Evolutionary conservation across 495 filamentous ascomycete genomes (phyloP).

Genomic region (Friedmanniomyces endolithicus): DNA sequence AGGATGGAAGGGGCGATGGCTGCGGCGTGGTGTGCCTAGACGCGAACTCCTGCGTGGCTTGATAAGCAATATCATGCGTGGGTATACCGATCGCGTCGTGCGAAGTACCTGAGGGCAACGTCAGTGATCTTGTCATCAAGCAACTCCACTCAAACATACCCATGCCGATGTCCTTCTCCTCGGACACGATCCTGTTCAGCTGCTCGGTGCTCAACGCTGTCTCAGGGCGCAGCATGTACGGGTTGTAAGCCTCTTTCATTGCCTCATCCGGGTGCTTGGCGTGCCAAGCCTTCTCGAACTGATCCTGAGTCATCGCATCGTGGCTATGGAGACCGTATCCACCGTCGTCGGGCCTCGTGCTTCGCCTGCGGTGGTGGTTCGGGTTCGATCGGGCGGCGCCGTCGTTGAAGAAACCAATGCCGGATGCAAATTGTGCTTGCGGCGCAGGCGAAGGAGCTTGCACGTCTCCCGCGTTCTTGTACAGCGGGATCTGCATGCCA

Average conservation of each 20-base stretch:
- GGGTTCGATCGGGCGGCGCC: conserved; percentile 25
- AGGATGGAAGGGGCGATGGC: conserved; percentile 35
- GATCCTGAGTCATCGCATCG: conserved; percentile 51
- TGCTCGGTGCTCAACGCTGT: conserved; percentile 85
- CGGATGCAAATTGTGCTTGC: conserved; percentile 39
- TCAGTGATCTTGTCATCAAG: neutral
- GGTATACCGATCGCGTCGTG: conserved; percentile 28
- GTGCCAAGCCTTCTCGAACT: conserved; percentile 78
- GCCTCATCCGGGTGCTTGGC: conserved; percentile 75
- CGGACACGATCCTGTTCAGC: conserved; percentile 76
- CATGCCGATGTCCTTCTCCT: conserved; percentile 52
- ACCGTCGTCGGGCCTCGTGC: conserved; percentile 44
- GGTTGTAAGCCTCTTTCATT: conserved; percentile 57
- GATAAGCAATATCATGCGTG: conserved; percentile 56
- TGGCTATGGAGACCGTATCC: conserved; percentile 84
- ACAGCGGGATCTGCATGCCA: conserved; percentile 83
- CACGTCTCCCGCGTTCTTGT: conserved; percentile 85
- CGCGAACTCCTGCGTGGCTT: conserved; percentile 65
- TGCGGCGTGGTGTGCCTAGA: conserved; percentile 56
- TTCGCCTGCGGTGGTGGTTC: conserved; percentile 56
- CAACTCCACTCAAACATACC: conserved; percentile 34
- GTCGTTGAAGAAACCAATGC: conserved; percentile 46
- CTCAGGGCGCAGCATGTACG: conserved; percentile 57
- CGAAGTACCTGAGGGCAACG: conserved; percentile 24
- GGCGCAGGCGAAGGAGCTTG: conserved; percentile 85